Evolutionary conservation across 306 rosid genomes (phyloP), one percentile per base, ranked within the genome.

Genomic region (Dryas drummondii): DNA sequence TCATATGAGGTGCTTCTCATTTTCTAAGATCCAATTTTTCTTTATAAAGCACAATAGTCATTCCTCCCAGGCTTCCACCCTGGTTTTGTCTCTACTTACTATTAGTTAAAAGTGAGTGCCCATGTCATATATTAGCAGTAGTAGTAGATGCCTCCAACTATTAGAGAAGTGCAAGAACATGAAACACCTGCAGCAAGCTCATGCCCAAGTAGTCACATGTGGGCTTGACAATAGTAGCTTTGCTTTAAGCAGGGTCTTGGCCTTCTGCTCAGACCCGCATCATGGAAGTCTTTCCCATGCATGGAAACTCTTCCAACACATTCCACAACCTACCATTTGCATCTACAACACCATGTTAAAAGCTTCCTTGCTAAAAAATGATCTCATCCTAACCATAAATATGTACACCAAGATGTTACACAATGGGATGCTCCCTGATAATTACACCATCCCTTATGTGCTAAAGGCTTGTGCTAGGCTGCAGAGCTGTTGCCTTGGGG

Each of bases 171-270:
- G 98, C 87, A 86, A 79, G 80, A 87, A 74, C 83, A 74, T 86
- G 89, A 80, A 79, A n/a, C 91, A 91, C 16, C 77, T 92, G 40
- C 85, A 80, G 65, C 96, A 87, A 82, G 92, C 89, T 17, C 94
- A 92, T 78, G 91, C 91, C 4, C 89, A 81, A 78, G 70, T 86
- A 4, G 50, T 88, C 81, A 88, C 87, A 17, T 64, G 74, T 63
- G 93, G 93, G 5, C 93, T 86, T 44, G 76, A 71, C 56, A 69
- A 27, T 48, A 88, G 77, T 52, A 70, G 66, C 81, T 90, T 85
- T 72, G 92, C 93, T 54, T 72, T 89, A 0, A 93, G 97, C 84
- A 81, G 93, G 32, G 7, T 93, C 66, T 54, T 93, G 15, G 86
- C 86, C 63, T 86, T 91, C 63, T 86, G 87, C 78, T 84, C 96